Conservation (phyloP, 1,284 basidiomycete genomes). For the Puccinia horiana region DNA sequence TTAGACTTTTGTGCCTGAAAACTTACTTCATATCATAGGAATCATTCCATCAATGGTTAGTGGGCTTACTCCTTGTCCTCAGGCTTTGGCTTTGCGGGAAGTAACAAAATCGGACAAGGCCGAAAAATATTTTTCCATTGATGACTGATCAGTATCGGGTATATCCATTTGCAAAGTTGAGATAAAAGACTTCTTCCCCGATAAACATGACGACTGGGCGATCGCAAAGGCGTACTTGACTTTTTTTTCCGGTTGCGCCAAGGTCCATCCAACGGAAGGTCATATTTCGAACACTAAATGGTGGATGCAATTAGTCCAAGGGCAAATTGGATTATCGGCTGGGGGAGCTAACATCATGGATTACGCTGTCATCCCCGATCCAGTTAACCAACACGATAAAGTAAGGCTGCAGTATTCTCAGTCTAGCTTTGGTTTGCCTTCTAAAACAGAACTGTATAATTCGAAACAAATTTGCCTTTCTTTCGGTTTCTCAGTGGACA, state of each 20-base stretch:
- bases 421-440: neutral
- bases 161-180: neutral
- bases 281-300: conserved; percentile 40
- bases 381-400: conserved; percentile 45
- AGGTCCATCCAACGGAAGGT: conserved; percentile 48
- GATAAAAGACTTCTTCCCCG: conserved; percentile 45
- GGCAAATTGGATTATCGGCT: conserved; percentile 36
- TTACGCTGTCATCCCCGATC: conserved; percentile 40
- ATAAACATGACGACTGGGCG: conserved; percentile 42
- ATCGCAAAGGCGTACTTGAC: conserved; percentile 46
- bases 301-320: conserved; percentile 45
- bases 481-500: conserved; percentile 23
- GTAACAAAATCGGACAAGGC: neutral
- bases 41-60: conserved; percentile 47
- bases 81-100: neutral
- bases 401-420: neutral
- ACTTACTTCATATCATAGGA: conserved; percentile 3
- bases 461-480: neutral
- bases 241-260: conserved; percentile 21
- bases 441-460: neutral
- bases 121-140: neutral
- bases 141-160: neutral
- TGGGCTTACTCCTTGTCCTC: neutral
- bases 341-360: conserved; percentile 47
- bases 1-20: neutral